These are phyloP conservation scores for Penicillium desertorum DNA, from an alignment of 495 filamentous ascomycete species.

Conservation along the genomic window DNA sequence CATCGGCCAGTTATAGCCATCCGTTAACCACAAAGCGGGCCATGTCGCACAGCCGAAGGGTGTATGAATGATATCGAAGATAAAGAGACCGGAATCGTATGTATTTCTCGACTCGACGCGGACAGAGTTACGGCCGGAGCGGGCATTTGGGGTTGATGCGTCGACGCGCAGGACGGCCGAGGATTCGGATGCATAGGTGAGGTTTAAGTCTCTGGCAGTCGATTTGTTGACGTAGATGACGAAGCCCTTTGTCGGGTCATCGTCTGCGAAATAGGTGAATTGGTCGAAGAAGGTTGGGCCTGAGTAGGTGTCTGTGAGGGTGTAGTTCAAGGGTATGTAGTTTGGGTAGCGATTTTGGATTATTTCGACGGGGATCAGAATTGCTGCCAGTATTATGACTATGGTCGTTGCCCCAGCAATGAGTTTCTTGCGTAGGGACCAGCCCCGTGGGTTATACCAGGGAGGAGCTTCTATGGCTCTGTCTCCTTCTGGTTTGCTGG, in stretches of 20 bases:
- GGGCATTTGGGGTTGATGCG: slow-evolving; percentile 40
- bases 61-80: slow-evolving; percentile 55
- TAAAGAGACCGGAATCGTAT: slow-evolving; percentile 53
- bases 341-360: slow-evolving; percentile 53
- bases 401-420: slow-evolving; percentile 33
- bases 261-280: slow-evolving; percentile 53
- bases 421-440: slow-evolving; percentile 49
- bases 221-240: slow-evolving; percentile 43
- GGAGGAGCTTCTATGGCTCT: background rate
- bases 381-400: slow-evolving; percentile 48
- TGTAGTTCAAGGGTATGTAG: slow-evolving; percentile 51
- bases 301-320: slow-evolving; percentile 50
- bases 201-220: slow-evolving; percentile 42
- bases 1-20: slow-evolving; percentile 56
- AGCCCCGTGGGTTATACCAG: slow-evolving; percentile 52
- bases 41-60: slow-evolving; percentile 55
- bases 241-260: slow-evolving; percentile 53
- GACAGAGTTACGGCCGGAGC: slow-evolving; percentile 51
- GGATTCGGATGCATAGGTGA: slow-evolving; percentile 48
- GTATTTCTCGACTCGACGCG: slow-evolving; percentile 52
- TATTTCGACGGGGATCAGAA: slow-evolving; percentile 55
- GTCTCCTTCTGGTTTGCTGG: background rate
- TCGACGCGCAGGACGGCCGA: slow-evolving; percentile 57
- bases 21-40: slow-evolving; percentile 64
- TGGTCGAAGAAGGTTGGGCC: slow-evolving; percentile 51